These are phyloP conservation scores for Coemansia sp. DNA, from an alignment of 192 early-diverging fungal genomes.

Conservation along the genomic window DNA sequence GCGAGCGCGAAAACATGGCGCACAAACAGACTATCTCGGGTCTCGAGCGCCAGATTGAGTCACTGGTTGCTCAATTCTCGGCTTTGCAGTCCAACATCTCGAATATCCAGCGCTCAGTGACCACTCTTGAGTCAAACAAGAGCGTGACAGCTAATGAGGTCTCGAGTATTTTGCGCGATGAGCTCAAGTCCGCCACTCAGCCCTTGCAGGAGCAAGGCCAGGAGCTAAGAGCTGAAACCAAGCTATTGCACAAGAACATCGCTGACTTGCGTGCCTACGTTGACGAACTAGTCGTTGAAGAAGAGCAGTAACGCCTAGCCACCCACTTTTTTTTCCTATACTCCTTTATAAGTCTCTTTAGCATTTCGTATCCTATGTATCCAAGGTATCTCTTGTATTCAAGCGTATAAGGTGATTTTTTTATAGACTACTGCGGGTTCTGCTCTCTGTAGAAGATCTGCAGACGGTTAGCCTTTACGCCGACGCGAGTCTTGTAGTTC, in stretches of 20 bases:
- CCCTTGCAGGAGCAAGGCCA: conserved; percentile 31
- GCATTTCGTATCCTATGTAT: neutral
- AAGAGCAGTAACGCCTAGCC: conserved; percentile 15
- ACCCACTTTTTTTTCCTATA: neutral
- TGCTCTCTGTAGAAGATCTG: conserved; percentile 87
- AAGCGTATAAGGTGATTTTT: neutral
- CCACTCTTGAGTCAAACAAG: conserved; percentile 14
- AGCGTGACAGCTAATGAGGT: conserved; percentile 24
- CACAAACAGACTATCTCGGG: conserved; percentile 36
- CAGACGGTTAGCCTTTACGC: conserved; percentile 80
- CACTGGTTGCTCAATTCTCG: conserved; percentile 22
- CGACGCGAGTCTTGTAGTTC: conserved; percentile 68
- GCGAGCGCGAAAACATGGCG: conserved; percentile 40
- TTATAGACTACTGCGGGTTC: conserved; percentile 56
- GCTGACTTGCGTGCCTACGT: conserved; percentile 39
- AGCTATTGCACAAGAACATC: conserved; percentile 42
- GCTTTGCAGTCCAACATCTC: conserved; percentile 21
- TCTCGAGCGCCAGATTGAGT: conserved; percentile 39
- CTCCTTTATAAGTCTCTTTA: neutral
- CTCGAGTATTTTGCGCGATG: conserved; percentile 20
- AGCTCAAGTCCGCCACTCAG: conserved; percentile 32
- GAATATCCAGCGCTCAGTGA: conserved; percentile 25
- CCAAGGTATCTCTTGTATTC: neutral
- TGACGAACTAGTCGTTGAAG: conserved; percentile 55
- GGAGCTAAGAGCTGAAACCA: conserved; percentile 33